Evolutionary conservation across 2,329 filamentous ascomycete genomes (phyloP).

Genomic region (Penicillium sp.): DNA sequence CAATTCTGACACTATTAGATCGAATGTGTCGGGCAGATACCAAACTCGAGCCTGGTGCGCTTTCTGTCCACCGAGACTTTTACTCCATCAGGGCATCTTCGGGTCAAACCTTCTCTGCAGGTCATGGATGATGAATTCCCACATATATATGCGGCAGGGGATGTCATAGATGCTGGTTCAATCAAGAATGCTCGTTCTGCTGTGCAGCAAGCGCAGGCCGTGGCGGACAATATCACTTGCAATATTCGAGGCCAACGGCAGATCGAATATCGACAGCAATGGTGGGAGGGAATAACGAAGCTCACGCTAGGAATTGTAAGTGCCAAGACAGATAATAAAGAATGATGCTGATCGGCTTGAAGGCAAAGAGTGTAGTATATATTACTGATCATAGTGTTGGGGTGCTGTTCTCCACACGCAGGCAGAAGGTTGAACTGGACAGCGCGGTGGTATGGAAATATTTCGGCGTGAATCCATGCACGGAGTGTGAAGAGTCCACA

Average conservation of each 20-base stretch:
- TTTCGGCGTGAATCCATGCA: slow-evolving; percentile 33
- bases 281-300: slow-evolving; percentile 47
- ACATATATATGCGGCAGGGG: slow-evolving; percentile 64
- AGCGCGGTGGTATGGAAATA: slow-evolving; percentile 41
- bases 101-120: slow-evolving; percentile 59
- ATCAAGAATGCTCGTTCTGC: slow-evolving; percentile 58
- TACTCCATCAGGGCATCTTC: slow-evolving; percentile 37
- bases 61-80: no score
- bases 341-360: neutral
- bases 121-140: slow-evolving; percentile 49
- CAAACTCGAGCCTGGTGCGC: no score
- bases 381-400: slow-evolving; percentile 48
- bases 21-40: slow-evolving; percentile 25
- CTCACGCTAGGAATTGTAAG: slow-evolving; percentile 56
- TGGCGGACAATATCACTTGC: slow-evolving; percentile 56
- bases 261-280: no score
- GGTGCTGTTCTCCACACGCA: slow-evolving; percentile 35
- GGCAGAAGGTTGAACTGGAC: slow-evolving; percentile 44
- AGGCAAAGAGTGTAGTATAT: slow-evolving; percentile 48
- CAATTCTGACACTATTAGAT: slow-evolving; percentile 41
- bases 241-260: slow-evolving; percentile 42
- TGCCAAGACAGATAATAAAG: neutral
- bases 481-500: no score
- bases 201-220: slow-evolving; percentile 54
- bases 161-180: slow-evolving; percentile 55